Conservation (phyloP, 148 eudicot genomes). For the Euryodendron excelsum region DNA sequence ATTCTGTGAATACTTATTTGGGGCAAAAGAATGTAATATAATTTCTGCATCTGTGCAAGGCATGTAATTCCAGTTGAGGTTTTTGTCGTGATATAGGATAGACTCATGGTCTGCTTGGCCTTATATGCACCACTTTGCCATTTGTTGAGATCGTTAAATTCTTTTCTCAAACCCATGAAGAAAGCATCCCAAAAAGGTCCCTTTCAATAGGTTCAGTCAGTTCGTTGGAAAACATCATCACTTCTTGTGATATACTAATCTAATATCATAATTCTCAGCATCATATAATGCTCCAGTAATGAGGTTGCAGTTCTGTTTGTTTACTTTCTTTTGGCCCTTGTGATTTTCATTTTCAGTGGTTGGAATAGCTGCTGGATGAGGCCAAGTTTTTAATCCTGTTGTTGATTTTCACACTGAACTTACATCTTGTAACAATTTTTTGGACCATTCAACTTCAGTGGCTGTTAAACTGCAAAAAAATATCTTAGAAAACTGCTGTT, state of each 20-base stretch:
- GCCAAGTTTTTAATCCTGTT: background rate
- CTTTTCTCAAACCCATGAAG: background rate
- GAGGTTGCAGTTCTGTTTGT: background rate
- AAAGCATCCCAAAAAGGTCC: background rate
- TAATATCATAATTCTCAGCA: background rate
- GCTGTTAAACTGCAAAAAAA: too few relatives aligned
- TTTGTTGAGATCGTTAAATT: background rate
- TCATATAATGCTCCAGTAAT: background rate
- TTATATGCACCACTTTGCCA: background rate
- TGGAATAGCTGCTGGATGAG: background rate
- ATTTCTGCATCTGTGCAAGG: too few relatives aligned
- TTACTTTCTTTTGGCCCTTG: background rate
- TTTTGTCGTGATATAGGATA: background rate
- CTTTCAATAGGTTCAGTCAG: background rate
- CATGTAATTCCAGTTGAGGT: background rate
- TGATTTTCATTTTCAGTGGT: background rate
- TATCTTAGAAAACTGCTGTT: background rate
- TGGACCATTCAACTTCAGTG: background rate
- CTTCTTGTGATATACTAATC: background rate
- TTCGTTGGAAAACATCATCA: background rate
- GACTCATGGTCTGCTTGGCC: background rate
- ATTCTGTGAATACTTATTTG: too few relatives aligned
- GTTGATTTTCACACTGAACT: background rate
- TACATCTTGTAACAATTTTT: background rate
- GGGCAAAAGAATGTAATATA: too few relatives aligned